Percentiles rank a stretch among this genome's conserved stretches.
These are phyloP conservation scores for Gryganskiella cystojenkinii DNA, from an alignment of 192 early-diverging fungal genomes.

Conservation along the genomic window DNA sequence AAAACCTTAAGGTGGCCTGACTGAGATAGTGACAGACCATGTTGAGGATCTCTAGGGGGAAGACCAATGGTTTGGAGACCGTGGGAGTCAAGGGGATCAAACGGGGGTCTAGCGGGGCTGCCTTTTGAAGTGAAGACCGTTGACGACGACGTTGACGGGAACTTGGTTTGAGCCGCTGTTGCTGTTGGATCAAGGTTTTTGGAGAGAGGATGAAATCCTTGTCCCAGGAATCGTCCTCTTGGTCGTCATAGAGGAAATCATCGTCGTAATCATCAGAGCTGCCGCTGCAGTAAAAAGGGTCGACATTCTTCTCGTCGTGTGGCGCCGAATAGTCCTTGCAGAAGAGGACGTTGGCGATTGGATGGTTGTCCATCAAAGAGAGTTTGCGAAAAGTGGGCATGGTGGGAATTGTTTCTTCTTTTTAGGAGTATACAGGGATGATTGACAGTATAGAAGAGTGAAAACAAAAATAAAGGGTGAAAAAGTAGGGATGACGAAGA, in stretches of 20 bases:
- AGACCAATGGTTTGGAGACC: slow-evolving; percentile 5
- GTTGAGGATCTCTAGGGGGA: slow-evolving; percentile 38
- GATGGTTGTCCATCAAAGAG: too few relatives aligned
- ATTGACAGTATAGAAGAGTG: too few relatives aligned
- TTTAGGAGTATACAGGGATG: too few relatives aligned
- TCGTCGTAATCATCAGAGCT: background rate
- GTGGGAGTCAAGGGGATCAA: slow-evolving; percentile 6
- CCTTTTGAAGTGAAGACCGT: background rate
- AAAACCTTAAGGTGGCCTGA: slow-evolving; percentile 15
- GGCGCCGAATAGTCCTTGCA: too few relatives aligned
- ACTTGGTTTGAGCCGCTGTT: background rate
- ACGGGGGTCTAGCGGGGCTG: background rate
- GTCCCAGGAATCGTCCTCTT: background rate
- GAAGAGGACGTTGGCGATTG: too few relatives aligned
- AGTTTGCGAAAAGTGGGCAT: too few relatives aligned
- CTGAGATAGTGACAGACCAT: slow-evolving; percentile 25
- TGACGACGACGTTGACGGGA: background rate
- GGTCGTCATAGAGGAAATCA: background rate
- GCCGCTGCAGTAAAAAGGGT: background rate
- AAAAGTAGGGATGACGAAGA: too few relatives aligned
- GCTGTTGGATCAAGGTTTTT: background rate
- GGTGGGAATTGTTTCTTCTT: too few relatives aligned
- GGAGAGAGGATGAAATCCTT: background rate
- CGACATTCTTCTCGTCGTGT: too few relatives aligned
- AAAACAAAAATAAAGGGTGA: too few relatives aligned